Conservation (phyloP, 352 stramenopile species). For the Pythium rhizo-oryzae region DNA sequence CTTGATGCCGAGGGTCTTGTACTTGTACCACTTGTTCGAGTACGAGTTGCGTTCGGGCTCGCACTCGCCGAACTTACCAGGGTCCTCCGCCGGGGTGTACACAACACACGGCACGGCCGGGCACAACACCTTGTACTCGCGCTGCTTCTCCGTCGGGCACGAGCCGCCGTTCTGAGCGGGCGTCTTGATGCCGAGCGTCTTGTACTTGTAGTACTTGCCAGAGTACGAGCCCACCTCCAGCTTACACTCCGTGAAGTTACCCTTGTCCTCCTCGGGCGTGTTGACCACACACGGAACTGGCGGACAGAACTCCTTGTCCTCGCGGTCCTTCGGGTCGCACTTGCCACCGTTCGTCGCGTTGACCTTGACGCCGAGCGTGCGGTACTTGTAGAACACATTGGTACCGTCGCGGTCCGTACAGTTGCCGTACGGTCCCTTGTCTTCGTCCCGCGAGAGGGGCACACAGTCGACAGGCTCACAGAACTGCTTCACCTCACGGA, state of each 20-base stretch:
- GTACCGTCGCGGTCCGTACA: background rate
- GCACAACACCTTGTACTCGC: background rate
- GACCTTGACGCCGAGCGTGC: background rate
- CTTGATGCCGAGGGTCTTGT: slow-evolving; percentile 3
- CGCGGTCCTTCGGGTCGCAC: background rate
- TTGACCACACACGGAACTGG: slow-evolving; percentile 4
- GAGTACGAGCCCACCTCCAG: background rate
- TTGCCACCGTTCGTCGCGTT: background rate
- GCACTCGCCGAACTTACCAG: background rate
- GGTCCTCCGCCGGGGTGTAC: slow-evolving; percentile 5
- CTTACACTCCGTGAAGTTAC: background rate
- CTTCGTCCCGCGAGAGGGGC: background rate
- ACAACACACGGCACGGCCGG: background rate
- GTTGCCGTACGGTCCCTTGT: slow-evolving; percentile 3
- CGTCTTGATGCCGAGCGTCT: slow-evolving; percentile 5
- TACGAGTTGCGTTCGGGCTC: background rate
- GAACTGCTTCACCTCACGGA: background rate
- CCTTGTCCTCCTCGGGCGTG: slow-evolving; percentile 1
- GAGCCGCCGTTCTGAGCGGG: slow-evolving; percentile 2
- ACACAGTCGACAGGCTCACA: background rate
- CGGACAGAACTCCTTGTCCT: background rate
- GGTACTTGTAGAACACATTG: background rate
- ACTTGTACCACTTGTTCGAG: slow-evolving; percentile 2
- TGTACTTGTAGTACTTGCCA: slow-evolving; percentile 8
- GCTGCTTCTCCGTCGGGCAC: background rate